phyloP scores from a whole-genome alignment of 2,329 filamentous ascomycete genomes.

The Pseudogymnoascus sp. region DNA sequence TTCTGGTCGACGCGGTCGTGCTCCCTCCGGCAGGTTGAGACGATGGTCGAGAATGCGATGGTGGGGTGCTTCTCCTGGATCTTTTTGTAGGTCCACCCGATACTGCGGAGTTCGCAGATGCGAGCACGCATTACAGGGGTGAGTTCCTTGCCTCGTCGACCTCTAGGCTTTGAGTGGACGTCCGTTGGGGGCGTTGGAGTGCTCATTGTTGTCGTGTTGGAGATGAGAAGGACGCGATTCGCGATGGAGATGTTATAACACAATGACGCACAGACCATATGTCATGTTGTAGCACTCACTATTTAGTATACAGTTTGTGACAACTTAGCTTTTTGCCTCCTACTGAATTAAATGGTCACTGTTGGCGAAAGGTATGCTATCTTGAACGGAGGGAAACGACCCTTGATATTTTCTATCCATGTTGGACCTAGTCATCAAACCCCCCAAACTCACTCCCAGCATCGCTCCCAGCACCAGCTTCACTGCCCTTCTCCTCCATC shows the following conservation, averaged over 20 bases:
- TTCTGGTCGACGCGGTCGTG: background rate
- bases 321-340: background rate
- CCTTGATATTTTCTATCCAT: background rate
- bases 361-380: background rate
- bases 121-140: constrained; percentile 11
- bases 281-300: background rate
- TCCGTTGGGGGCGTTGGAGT: background rate
- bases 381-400: background rate
- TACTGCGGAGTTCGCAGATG: constrained; percentile 13
- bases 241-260: background rate
- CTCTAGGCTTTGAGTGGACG: background rate
- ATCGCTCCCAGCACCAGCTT: constrained; percentile 21
- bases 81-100: background rate
- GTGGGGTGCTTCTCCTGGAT: constrained; percentile 10
- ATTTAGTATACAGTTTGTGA: background rate
- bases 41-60: constrained; percentile 9
- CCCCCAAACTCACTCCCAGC: constrained; percentile 37
- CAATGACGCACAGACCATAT: background rate
- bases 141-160: background rate
- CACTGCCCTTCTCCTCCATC: constrained; percentile 31
- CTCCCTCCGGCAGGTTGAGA: constrained; percentile 10
- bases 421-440: constrained; percentile 34
- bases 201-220: background rate
- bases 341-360: background rate
- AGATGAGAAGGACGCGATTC: background rate